A percentile compares a stretch with the other conserved stretches of the same genome.
phyloP scores from a whole-genome alignment of 192 early-diverging fungal genomes.

The Linnemannia schmuckeri region DNA sequence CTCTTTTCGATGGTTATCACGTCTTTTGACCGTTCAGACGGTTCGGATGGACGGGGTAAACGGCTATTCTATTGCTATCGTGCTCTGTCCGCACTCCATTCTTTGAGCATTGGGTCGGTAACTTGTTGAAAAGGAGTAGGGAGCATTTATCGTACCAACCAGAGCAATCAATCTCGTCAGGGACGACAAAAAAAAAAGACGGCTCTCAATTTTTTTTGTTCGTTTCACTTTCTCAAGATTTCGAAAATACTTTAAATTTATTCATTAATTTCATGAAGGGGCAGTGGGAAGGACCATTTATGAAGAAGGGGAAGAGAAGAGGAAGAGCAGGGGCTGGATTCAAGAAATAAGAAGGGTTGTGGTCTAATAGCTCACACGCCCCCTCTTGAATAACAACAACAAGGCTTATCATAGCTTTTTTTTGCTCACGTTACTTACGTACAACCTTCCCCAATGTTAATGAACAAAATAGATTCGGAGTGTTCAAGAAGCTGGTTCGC shows the following conservation, averaged over 20 bases:
- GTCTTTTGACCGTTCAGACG: neutral
- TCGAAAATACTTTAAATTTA: constrained; percentile 6
- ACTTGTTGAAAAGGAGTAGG: neutral
- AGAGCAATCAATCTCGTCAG: constrained; percentile 4
- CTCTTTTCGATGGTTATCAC: neutral
- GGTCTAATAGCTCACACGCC: neutral
- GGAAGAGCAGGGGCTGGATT: neutral
- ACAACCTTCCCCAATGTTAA: no score
- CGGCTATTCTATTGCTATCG: constrained; percentile 3
- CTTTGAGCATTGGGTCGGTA: neutral
- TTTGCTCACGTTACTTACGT: neutral
- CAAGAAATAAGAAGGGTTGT: neutral
- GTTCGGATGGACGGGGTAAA: neutral
- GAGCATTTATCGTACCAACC: neutral
- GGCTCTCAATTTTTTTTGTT: neutral
- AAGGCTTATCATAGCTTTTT: neutral
- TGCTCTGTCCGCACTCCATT: neutral
- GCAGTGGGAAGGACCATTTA: neutral
- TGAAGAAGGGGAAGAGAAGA: neutral
- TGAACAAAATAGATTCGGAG: constrained; percentile 44
- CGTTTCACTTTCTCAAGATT: neutral
- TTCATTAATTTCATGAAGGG: neutral
- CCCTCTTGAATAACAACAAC: neutral
- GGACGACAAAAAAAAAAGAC: neutral
- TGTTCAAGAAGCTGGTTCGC: constrained; percentile 53